Evolutionary conservation across 2,329 filamentous ascomycete genomes (phyloP).

Genomic region (Canariomyces notabilis): DNA sequence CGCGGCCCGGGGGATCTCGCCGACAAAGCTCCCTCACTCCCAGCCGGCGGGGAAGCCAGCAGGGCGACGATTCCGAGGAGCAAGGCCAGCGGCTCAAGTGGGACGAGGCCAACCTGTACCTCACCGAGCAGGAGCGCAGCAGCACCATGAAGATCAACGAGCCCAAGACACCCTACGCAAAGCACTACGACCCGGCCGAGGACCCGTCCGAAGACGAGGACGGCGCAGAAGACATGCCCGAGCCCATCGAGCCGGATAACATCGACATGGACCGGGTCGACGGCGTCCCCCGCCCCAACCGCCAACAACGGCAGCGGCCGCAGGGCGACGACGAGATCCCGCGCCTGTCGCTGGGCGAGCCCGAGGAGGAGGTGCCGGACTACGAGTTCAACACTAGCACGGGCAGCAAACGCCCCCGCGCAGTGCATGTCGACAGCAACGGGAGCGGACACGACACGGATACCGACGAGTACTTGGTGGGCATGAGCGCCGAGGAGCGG

Average conservation of each 20-base stretch:
- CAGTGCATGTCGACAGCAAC: slow-evolving; percentile 72
- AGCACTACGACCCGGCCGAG: slow-evolving; percentile 83
- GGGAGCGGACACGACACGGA: slow-evolving; percentile 53
- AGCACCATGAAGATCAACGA: slow-evolving; percentile 99
- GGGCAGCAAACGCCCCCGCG: slow-evolving; percentile 47
- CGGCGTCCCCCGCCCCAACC: slow-evolving; percentile 24
- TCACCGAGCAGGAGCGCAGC: slow-evolving; percentile 92
- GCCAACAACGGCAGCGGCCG: slow-evolving; percentile 26
- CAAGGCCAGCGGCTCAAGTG: slow-evolving; percentile 78
- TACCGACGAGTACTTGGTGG: slow-evolving; percentile 50
- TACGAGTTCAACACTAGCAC: slow-evolving; percentile 33
- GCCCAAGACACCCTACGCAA: slow-evolving; percentile 94
- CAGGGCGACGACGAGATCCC: slow-evolving; percentile 72
- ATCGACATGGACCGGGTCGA: slow-evolving; percentile 64
- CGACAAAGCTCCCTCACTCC: slow-evolving; percentile 52
- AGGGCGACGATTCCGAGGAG: slow-evolving; percentile 41
- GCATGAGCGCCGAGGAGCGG: slow-evolving; percentile 64
- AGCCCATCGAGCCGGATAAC: slow-evolving; percentile 71
- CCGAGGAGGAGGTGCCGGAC: slow-evolving; percentile 66
- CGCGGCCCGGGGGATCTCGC: slow-evolving; percentile 58
- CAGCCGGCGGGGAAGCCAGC: slow-evolving; percentile 42
- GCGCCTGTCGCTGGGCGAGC: slow-evolving; percentile 84
- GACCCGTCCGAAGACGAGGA: slow-evolving; percentile 80
- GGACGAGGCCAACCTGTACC: slow-evolving; percentile 97
- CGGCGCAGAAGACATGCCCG: slow-evolving; percentile 50